Percentiles rank a stretch among this genome's conserved stretches.
phyloP scores from a whole-genome alignment of 2,329 filamentous ascomycete genomes.

The Alternaria novae-zelandiae region DNA sequence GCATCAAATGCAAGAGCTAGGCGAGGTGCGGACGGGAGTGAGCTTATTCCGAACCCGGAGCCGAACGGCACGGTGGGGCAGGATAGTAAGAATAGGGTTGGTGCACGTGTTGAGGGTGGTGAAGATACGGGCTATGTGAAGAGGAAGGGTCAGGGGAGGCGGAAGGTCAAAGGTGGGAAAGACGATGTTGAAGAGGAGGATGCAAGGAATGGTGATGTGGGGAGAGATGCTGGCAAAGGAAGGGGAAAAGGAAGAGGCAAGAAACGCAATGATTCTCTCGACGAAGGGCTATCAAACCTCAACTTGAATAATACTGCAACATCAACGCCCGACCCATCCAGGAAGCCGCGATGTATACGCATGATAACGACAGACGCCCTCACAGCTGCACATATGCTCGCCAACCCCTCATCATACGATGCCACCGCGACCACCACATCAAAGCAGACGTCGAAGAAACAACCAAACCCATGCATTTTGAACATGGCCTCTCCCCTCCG shows the following conservation, averaged over 20 bases:
- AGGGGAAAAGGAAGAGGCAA: conserved; percentile 16
- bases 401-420: conserved; percentile 16
- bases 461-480: conserved; percentile 59
- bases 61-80: conserved; percentile 5
- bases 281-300: conserved; percentile 19
- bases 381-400: conserved; percentile 55
- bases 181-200: conserved; percentile 7
- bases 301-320: background rate
- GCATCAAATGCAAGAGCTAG: conserved; percentile 61
- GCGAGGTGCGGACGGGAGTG: conserved; percentile 60
- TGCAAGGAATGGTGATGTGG: conserved; percentile 9
- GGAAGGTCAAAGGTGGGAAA: conserved; percentile 30
- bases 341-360: conserved; percentile 41
- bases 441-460: conserved; percentile 19
- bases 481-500: conserved; percentile 70
- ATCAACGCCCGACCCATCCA: conserved; percentile 1
- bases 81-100: background rate
- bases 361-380: conserved; percentile 62
- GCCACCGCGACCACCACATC: background rate
- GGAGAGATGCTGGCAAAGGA: conserved; percentile 9
- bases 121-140: conserved; percentile 35
- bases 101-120: background rate
- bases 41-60: conserved; percentile 55
- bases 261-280: conserved; percentile 14
- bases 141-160: conserved; percentile 42